Evolutionary conservation across 129 eudicot species (phyloP).

Genomic region (Helichrysum umbraculigerum): DNA sequence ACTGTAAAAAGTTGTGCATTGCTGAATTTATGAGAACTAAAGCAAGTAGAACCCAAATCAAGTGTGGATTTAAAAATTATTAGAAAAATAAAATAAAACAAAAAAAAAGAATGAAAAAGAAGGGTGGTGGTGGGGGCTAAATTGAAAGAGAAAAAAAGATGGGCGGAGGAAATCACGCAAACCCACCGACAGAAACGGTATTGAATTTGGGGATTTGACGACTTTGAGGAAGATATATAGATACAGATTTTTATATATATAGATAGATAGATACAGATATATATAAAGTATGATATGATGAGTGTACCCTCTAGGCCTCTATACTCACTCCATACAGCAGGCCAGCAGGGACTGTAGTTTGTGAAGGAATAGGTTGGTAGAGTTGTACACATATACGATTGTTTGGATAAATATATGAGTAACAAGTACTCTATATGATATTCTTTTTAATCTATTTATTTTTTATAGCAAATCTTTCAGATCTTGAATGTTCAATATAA

Average conservation of each 20-base stretch:
- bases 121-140: neutral
- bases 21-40: neutral
- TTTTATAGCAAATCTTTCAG: too few relatives aligned
- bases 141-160: neutral
- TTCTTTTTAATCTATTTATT: too few relatives aligned
- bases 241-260: neutral
- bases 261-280: neutral
- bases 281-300: too few relatives aligned
- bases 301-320: neutral
- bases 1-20: constrained; percentile 4
- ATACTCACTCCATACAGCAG: neutral
- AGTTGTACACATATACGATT: neutral
- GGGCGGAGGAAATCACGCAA: constrained; percentile 21
- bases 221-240: neutral
- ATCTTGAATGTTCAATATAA: too few relatives aligned
- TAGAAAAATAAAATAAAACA: neutral
- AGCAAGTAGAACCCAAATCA: neutral
- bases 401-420: neutral
- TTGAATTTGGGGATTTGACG: neutral
- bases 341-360: too few relatives aligned
- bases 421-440: too few relatives aligned
- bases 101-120: neutral
- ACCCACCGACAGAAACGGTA: constrained; percentile 14
- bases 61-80: neutral
- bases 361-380: neutral